Conservation (phyloP, 2,329 filamentous ascomycete genomes). For the Apiospora arundinis region DNA sequence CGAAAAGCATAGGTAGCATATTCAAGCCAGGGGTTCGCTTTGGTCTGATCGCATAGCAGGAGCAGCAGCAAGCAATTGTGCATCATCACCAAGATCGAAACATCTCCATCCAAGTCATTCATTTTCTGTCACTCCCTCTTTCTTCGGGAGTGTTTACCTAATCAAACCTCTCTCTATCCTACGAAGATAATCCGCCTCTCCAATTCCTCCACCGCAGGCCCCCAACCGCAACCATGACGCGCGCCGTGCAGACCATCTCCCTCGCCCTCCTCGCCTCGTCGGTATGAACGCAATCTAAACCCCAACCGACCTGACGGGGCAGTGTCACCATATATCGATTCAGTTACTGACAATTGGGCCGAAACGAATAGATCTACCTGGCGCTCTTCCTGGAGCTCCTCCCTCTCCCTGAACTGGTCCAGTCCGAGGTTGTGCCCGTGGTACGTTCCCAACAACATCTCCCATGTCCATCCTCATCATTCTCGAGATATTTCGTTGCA, state of each 20-base stretch:
- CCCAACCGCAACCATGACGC: slow-evolving; percentile 72
- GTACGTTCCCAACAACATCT: slow-evolving; percentile 54
- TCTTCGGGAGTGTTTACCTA: slow-evolving; percentile 7
- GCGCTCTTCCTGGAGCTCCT: slow-evolving; percentile 84
- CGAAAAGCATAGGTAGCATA: not conserved
- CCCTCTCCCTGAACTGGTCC: slow-evolving; percentile 77
- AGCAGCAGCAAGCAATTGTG: slow-evolving; percentile 4
- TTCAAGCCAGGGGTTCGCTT: slow-evolving; percentile 5
- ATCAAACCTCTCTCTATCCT: not conserved
- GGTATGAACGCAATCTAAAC: slow-evolving; percentile 57
- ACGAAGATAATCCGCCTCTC: not conserved
- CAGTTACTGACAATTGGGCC: not conserved
- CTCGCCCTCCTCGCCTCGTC: slow-evolving; percentile 86
- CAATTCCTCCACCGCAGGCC: not conserved
- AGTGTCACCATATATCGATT: slow-evolving; percentile 30
- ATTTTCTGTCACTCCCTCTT: slow-evolving; percentile 1
- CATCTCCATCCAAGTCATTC: slow-evolving; percentile 1
- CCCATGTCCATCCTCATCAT: not conserved
- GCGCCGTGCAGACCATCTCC: slow-evolving; percentile 91
- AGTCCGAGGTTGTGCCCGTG: slow-evolving; percentile 86
- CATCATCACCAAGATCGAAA: slow-evolving; percentile 1
- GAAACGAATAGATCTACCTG: slow-evolving; percentile 76
- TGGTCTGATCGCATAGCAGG: not conserved
- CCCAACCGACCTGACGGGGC: slow-evolving; percentile 22
- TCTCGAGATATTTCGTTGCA: not conserved